These are phyloP conservation scores for Dalbergia cochinchinensis DNA, from an alignment of 306 rosid genomes.

Conservation along the genomic window DNA sequence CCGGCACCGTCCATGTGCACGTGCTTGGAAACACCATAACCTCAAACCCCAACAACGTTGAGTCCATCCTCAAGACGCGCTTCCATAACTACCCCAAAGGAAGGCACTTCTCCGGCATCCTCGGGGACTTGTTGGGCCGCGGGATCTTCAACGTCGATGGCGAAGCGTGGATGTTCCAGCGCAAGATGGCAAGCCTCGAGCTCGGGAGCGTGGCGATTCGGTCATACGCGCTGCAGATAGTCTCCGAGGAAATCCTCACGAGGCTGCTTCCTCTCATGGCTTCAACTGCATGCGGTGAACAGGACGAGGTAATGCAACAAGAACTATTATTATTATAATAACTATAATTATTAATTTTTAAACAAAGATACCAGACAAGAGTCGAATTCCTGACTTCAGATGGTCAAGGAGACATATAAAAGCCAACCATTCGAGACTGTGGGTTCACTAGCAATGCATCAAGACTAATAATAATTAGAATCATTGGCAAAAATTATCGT, in stretches of 20 bases:
- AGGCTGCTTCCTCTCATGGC: slow-evolving; percentile 62
- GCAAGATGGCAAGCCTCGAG: slow-evolving; percentile 85
- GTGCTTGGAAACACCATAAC: slow-evolving; percentile 78
- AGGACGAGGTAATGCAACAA: not conserved
- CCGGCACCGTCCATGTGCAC: slow-evolving; percentile 72
- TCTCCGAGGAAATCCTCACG: slow-evolving; percentile 54
- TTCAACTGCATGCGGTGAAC: not conserved
- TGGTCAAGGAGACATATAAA: too few relatives aligned
- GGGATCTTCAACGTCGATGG: slow-evolving; percentile 95
- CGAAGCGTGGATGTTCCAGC: slow-evolving; percentile 71
- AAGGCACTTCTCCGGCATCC: slow-evolving; percentile 68
- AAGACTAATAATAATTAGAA: too few relatives aligned
- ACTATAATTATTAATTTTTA: too few relatives aligned
- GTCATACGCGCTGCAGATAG: slow-evolving; percentile 64
- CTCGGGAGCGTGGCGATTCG: slow-evolving; percentile 77
- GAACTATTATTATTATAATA: too few relatives aligned
- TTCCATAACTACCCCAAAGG: slow-evolving; percentile 91
- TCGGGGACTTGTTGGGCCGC: slow-evolving; percentile 80
- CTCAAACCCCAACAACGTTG: slow-evolving; percentile 75
- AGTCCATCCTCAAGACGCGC: slow-evolving; percentile 74
- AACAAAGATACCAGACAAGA: too few relatives aligned
- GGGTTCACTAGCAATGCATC: too few relatives aligned
- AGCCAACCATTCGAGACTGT: too few relatives aligned
- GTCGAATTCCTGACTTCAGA: too few relatives aligned
- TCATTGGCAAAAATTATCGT: too few relatives aligned